Percentiles rank a stretch among this genome's conserved stretches.
Evolutionary conservation across 31 red algal genomes (phyloP).

Genomic region (Bonnemaisonia californica): DNA sequence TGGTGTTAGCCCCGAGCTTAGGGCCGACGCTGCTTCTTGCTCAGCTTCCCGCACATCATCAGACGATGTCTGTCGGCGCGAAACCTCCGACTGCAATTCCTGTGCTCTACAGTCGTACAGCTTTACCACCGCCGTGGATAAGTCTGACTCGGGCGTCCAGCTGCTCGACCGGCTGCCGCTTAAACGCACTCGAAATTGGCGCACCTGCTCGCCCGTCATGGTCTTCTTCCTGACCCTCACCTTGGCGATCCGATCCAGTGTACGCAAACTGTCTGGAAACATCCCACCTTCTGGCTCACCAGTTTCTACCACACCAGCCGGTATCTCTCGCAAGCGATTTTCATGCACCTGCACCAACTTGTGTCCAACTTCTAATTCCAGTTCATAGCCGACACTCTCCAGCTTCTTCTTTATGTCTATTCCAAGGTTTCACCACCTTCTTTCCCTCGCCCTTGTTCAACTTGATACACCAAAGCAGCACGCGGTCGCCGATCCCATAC

Average conservation of each 20-base stretch:
- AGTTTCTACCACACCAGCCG: background rate
- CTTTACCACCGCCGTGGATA: background rate
- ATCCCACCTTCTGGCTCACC: background rate
- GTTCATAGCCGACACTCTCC: background rate
- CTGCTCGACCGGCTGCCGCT: background rate
- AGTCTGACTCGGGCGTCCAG: background rate
- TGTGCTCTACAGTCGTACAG: too few species aligned
- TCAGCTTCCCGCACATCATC: too few species aligned
- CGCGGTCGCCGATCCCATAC: conserved; percentile 10
- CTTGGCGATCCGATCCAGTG: background rate
- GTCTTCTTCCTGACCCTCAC: background rate
- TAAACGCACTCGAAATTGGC: background rate
- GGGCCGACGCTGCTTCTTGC: too few species aligned
- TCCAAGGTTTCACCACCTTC: background rate
- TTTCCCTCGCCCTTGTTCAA: background rate
- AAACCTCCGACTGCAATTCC: too few species aligned
- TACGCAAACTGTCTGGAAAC: conserved; percentile 2
- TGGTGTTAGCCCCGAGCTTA: too few species aligned
- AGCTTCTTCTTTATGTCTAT: conserved; percentile 3
- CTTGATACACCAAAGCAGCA: background rate
- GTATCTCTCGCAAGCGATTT: conserved; percentile 9
- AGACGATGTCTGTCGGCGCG: too few species aligned
- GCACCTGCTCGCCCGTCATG: background rate
- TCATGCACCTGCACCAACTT: background rate
- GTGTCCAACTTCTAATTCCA: background rate